Conservation (phyloP, 257 asterid species). For the Ophiorrhiza pumila region DNA sequence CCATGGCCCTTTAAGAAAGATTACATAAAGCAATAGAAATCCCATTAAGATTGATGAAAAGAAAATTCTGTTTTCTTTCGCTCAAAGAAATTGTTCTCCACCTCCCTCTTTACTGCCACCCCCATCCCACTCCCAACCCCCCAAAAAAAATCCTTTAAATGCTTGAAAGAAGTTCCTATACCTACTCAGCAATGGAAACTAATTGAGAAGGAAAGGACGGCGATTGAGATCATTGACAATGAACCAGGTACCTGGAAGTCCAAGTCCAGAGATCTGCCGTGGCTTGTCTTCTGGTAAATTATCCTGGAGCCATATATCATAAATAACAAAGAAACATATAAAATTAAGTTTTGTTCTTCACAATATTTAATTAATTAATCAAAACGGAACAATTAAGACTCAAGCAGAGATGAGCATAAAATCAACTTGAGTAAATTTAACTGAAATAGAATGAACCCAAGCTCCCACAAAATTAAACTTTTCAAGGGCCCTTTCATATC, state of each 20-base stretch:
- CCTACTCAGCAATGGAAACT: not conserved
- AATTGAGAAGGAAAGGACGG: not conserved
- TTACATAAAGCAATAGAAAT: not conserved
- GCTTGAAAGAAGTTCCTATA: not conserved
- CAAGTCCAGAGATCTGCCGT: constrained; percentile 84
- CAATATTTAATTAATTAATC: no score
- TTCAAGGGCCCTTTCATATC: not conserved
- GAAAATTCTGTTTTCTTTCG: not conserved
- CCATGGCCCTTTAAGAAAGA: not conserved
- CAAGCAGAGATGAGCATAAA: not conserved
- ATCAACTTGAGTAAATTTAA: not conserved
- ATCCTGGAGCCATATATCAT: constrained; percentile 48
- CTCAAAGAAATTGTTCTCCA: not conserved
- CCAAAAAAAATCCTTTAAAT: not conserved
- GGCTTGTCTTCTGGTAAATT: constrained; percentile 80
- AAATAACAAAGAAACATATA: not conserved
- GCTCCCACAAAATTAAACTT: not conserved
- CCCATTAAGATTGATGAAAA: not conserved
- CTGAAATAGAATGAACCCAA: constrained; percentile 1
- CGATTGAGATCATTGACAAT: not conserved
- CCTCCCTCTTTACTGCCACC: no score
- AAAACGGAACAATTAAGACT: not conserved
- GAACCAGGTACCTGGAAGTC: constrained; percentile 73
- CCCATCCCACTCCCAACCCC: no score
- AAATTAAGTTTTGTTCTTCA: not conserved